Evolutionary conservation across 768 basidiomycete species (phyloP).

Genomic region (Jaapia argillacea): DNA sequence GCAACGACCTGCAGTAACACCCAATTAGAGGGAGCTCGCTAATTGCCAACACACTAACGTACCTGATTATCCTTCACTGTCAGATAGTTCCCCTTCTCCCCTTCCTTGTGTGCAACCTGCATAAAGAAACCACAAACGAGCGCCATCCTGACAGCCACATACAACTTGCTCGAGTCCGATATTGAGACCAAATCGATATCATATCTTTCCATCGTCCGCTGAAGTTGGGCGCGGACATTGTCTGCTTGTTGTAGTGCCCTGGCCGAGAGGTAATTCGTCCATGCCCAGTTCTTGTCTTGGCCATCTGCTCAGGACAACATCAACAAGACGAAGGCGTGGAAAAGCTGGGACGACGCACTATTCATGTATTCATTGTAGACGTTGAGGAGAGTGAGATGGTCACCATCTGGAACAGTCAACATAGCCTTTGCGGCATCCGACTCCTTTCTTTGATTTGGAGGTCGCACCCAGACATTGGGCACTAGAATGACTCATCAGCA

Average conservation of each 20-base stretch:
- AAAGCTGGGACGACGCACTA: slow-evolving; percentile 47
- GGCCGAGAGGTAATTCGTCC: slow-evolving; percentile 79
- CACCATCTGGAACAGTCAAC: slow-evolving; percentile 89
- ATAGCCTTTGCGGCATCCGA: slow-evolving; percentile 88
- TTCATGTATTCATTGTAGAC: slow-evolving; percentile 88
- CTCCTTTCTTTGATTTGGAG: slow-evolving; percentile 78
- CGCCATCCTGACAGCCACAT: slow-evolving; percentile 67
- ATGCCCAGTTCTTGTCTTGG: slow-evolving; percentile 81
- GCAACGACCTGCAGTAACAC: slow-evolving; percentile 41
- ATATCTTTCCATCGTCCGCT: slow-evolving; percentile 85
- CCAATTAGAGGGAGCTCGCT: too few relatives aligned
- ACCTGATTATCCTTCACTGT: slow-evolving; percentile 96
- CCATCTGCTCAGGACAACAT: slow-evolving; percentile 35
- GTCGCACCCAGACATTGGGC: slow-evolving; percentile 92
- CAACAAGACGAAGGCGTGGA: neutral
- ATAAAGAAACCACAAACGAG: slow-evolving; percentile 95
- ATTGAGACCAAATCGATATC: slow-evolving; percentile 70
- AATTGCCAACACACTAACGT: too few relatives aligned
- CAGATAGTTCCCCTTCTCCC: slow-evolving; percentile 77
- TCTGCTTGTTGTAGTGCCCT: slow-evolving; percentile 86
- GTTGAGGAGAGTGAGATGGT: slow-evolving; percentile 90
- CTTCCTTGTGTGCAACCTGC: slow-evolving; percentile 95
- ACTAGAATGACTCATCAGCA: slow-evolving; percentile 30
- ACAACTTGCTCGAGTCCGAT: slow-evolving; percentile 60
- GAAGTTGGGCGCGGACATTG: slow-evolving; percentile 84